Base-by-base conservation (phyloP, 108 stramenopile genomes). In the Pseudonitzschia pungens region DNA sequence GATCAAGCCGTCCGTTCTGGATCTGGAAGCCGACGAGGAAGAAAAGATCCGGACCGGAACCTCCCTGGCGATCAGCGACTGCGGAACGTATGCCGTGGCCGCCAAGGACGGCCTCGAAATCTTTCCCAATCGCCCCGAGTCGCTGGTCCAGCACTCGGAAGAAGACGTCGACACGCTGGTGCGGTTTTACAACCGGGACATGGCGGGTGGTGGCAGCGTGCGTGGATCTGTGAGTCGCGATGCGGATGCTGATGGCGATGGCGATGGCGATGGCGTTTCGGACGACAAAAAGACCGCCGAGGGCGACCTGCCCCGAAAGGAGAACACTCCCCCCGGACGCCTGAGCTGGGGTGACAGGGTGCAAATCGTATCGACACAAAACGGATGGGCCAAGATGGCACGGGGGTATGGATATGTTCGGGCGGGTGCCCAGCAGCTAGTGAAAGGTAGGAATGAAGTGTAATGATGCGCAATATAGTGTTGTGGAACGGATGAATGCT, bases 351-450 rank as follows among this genome's bases (percentile, higher is more conserved):
- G 90, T 14, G 90, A 92, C 78, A 78, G 90, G 42, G 88, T 92
- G 8, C 90, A 92, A 70, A 83, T 92, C 62, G 90, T 92, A 40
- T 78, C 85, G 22, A 82, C 85, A 57, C 85, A 87, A 58, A 72
- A 71, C 27, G 88, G 88, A 55, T 92, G 90, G 90, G 90, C 88
- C 9, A 92, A 92, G 55, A 71, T 92, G 55, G 88, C 90, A 7
- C 71, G 90, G 69, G 90, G 90, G 10, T 89, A 89, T 73, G 90
- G 90, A 27, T 92, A 84, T 66, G 85, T 92, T 15, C 76, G 80
- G 41, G 80, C 82, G 56, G 90, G 83, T 51, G 77, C 80, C 69
- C 72, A 77, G 53, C 80, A 83, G 78, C 72, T 90, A 32, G 85
- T 90, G 27, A 90, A 90, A 84, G 89, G 87, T 87, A 51, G 29